Evolutionary conservation across 306 rosid species (phyloP).

Genomic region (Purshia tridentata): DNA sequence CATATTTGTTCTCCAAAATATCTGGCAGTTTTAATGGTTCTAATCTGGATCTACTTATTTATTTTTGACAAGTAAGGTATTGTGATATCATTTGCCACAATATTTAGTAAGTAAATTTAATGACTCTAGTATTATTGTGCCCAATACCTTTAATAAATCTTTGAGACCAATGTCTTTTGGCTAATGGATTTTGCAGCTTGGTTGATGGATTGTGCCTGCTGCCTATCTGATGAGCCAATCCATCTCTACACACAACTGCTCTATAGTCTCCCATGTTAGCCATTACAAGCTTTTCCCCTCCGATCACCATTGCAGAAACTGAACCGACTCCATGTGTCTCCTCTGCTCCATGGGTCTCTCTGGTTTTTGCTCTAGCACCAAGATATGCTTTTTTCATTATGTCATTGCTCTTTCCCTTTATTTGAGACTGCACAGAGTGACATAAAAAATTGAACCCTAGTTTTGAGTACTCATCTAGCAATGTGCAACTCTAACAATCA

Average conservation of each 20-base stretch:
- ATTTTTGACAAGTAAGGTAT: background rate
- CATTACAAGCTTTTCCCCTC: constrained; percentile 69
- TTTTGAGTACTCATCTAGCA: too few species aligned
- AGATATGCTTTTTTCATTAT: constrained; percentile 65
- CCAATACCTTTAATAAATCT: constrained; percentile 52
- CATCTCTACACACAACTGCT: constrained; percentile 77
- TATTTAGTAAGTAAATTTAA: background rate
- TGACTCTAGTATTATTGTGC: background rate
- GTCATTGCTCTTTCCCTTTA: constrained; percentile 56
- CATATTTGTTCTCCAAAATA: background rate
- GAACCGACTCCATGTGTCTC: constrained; percentile 44
- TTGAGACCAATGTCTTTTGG: constrained; percentile 51
- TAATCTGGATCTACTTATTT: background rate
- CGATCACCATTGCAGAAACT: constrained; percentile 59
- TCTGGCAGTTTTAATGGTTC: background rate
- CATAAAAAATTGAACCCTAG: background rate
- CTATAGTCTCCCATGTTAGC: constrained; percentile 70
- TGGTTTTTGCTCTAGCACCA: constrained; percentile 48
- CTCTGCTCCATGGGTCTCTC: constrained; percentile 36
- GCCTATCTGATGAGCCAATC: constrained; percentile 53
- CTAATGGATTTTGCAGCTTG: constrained; percentile 9
- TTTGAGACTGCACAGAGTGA: constrained; percentile 32
- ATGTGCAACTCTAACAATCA: background rate
- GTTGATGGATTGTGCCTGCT: constrained; percentile 27
- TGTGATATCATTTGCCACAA: background rate